Evolutionary conservation across 2,329 filamentous ascomycete species (phyloP), one percentile per base, ranked within the genome.

Genomic region (Lachnellula suecica): DNA sequence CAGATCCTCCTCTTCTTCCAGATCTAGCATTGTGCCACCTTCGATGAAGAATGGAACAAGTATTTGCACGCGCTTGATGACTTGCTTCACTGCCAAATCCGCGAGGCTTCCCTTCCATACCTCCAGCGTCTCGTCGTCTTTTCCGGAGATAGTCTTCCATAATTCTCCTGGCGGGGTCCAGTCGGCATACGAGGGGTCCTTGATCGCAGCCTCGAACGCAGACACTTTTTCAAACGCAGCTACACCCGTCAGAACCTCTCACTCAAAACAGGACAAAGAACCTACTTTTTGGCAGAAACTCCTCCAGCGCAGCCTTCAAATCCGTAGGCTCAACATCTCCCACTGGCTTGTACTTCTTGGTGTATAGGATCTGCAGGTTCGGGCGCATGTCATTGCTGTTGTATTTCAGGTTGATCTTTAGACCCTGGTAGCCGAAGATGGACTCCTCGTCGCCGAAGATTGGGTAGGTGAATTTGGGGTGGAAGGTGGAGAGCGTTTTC

Each of bases 371-470:
- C 50, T 85, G 79, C 27, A 97, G 69, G 61, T 89, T 82, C 0
- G 92, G 91, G 60, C 85, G 84, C 73, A 97, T 84, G 68, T 97
- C 88, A 68, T 76, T 79, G 15, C 81, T 79, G 66, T 83, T 75
- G 62, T 77, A 86, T 57, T 83, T 83, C 50, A 97, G 74, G 57
- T 83, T 82, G 66, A 97, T 86, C 59, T 84, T 83, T 50, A 96
- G 79, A 49, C 84, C 84, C 68, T 91, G 86, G 76, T 97, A 96
- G 34, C 93, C 93, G 63, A 96, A 92, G 59, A 97, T 93, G 25
- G 80, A 82, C 71, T 99, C 91, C 8, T 94, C 87, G n/a, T 97
- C 88, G 64, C 91, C 91, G 62, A 97, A 97, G 58, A 99, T 88
- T 1, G 90, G 77, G 70, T 97, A 96, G 17, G 93, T 97, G 69